phyloP scores from a whole-genome alignment of 2,329 filamentous ascomycete species.

The Ophiostoma piceae region DNA sequence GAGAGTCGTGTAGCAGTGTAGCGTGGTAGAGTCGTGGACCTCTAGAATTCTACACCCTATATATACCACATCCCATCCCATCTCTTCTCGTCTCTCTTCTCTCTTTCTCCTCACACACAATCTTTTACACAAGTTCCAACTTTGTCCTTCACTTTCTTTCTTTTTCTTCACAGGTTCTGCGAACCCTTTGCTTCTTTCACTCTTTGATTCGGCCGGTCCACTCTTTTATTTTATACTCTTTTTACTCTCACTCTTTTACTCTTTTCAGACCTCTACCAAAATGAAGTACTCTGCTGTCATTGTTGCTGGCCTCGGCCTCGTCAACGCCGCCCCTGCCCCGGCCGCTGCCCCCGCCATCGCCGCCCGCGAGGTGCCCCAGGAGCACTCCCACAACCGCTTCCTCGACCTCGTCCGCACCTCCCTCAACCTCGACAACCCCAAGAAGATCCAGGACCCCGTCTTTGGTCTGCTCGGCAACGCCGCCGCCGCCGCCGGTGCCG shows the following conservation, averaged over 20 bases:
- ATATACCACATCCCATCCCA: constrained; percentile 7
- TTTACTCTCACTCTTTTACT: neutral
- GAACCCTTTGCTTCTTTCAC: constrained; percentile 30
- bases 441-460: constrained; percentile 43
- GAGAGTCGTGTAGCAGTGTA: neutral
- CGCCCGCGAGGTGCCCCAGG: constrained; percentile 48
- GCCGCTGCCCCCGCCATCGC: constrained; percentile 11
- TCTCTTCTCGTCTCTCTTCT: constrained; percentile 1
- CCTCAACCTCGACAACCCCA: constrained; percentile 45
- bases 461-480: constrained; percentile 48
- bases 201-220: constrained; percentile 18
- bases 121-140: constrained; percentile 18
- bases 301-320: constrained; percentile 24
- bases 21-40: neutral
- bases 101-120: constrained; percentile 23
- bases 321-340: constrained; percentile 22
- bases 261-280: constrained; percentile 14
- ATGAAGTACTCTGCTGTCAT: constrained; percentile 27
- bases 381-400: constrained; percentile 46
- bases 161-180: constrained; percentile 23
- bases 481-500: constrained; percentile 34
- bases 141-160: constrained; percentile 22
- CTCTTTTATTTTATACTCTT: constrained; percentile 1
- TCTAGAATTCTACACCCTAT: neutral
- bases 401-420: constrained; percentile 37